Evolutionary conservation across 176 grass and related monocot genomes (phyloP), one percentile per base, ranked within the genome.

Genomic region (Raddia distichophylla): DNA sequence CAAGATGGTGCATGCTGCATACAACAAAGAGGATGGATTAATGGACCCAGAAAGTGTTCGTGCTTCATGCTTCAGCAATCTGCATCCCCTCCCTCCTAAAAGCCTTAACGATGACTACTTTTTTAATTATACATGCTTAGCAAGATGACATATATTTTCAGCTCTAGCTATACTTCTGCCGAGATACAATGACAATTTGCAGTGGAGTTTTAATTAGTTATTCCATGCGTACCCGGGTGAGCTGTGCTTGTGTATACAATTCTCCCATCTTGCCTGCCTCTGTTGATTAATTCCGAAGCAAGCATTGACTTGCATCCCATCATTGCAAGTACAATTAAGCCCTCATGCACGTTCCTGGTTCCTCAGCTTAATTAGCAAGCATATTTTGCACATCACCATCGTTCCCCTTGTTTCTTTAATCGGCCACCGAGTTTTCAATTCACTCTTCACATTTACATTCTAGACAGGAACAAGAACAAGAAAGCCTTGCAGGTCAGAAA

Each of bases 171-270:
- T 47, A 53, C 63, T 89, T 46, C 72, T 66, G 57, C 65, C 76
- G 65, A 86, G 78, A 77, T 71, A 89, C 82, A 82, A 64, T 77
- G 82, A 85, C 83, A 82, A 82, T 85, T 85, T 89, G 87, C 83
- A 82, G 77, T 75, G 62, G 12, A 67, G 37, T 53, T 32, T 78
- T 78, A 60, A 80, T 74, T 77, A 59, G 82, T 35, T 66, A 77
- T 19, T 81, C 32, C 1, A 67, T 20, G 62, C 35, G 57, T 85
- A 70, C 73, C 49, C 69, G 49, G 35, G 71, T 86, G 87, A 86
- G 78, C 78, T 89, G 87, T 76, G 73, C 83, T 61, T 65, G 78
- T 60, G 60, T 86, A 89, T 77, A 85, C 49, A 86, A 90, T 84
- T 14, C 1, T 46, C 40, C 48, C 67, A 85, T 51, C 66, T 64